Percentiles rank a stretch among this genome's conserved stretches.
Evolutionary conservation across 129 eudicot genomes (phyloP).

Genomic region (Lonicera japonica): DNA sequence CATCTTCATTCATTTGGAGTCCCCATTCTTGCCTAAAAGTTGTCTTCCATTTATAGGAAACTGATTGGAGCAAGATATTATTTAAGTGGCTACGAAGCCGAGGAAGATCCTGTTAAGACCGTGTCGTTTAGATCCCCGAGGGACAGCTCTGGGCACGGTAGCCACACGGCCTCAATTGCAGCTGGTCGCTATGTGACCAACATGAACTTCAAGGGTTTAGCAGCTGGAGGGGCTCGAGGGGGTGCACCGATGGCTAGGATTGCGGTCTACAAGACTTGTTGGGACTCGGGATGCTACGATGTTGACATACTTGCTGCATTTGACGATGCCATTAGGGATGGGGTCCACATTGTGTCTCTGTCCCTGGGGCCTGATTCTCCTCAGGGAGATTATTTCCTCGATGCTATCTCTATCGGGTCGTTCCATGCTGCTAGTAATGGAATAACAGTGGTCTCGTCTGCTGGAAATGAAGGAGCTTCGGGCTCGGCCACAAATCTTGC

Average conservation of each 20-base stretch:
- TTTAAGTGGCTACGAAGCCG: conserved; percentile 65
- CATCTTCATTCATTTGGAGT: no score
- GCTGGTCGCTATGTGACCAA: conserved; percentile 69
- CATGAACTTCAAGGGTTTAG: conserved; percentile 68
- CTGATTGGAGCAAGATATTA: conserved; percentile 82
- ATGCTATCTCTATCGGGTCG: conserved; percentile 78
- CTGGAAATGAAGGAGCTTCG: conserved; percentile 60
- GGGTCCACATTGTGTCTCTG: conserved; percentile 66
- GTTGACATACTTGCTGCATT: conserved; percentile 81
- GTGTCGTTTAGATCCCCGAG: conserved; percentile 58
- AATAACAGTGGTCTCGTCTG: conserved; percentile 71
- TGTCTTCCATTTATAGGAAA: conserved; percentile 46
- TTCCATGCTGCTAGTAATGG: conserved; percentile 85
- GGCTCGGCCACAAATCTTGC: conserved; percentile 76
- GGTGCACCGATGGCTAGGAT: conserved; percentile 89
- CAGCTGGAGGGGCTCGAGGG: conserved; percentile 74
- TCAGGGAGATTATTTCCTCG: conserved; percentile 75
- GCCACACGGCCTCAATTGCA: conserved; percentile 81
- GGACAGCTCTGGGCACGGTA: conserved; percentile 81
- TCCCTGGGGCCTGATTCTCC: conserved; percentile 75
- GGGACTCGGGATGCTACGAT: conserved; percentile 82
- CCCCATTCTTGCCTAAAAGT: not conserved
- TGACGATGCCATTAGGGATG: conserved; percentile 84
- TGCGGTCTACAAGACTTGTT: conserved; percentile 85
- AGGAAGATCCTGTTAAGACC: conserved; percentile 38